Conservation (phyloP, 2,329 filamentous ascomycete species). For the Coleophoma crateriformis region DNA sequence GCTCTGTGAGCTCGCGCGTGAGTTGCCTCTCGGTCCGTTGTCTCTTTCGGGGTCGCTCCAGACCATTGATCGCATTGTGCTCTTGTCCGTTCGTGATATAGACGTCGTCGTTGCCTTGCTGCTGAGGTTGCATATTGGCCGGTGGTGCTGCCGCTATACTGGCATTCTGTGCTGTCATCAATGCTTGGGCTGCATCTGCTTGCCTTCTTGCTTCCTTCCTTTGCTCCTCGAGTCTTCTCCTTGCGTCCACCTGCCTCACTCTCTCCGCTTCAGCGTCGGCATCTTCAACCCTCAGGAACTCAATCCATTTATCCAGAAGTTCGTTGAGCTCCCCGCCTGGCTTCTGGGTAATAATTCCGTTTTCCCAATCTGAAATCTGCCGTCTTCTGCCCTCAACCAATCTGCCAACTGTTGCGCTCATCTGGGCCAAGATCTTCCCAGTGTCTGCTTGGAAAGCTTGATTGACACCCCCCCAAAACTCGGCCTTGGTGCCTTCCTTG, state of each 20-base stretch:
- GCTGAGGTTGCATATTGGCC: conserved; percentile 3
- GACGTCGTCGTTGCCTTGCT: conserved; percentile 8
- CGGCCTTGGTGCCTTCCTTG: conserved; percentile 26
- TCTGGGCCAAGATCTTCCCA: conserved; percentile 25
- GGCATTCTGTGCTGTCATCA: conserved; percentile 12
- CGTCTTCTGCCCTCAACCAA: conserved; percentile 23
- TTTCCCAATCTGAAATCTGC: conserved; percentile 26
- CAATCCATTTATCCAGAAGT: conserved; percentile 24
- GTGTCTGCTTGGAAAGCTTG: conserved; percentile 23
- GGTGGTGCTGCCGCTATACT: conserved; percentile 9
- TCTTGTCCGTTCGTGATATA: conserved; percentile 1
- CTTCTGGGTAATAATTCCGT: conserved; percentile 23
- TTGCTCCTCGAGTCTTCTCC: conserved; percentile 23
- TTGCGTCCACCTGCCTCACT: conserved; percentile 25
- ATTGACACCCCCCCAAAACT: conserved; percentile 26
- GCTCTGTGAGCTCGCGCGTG: conserved; percentile 17
- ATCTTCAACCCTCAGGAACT: conserved; percentile 26
- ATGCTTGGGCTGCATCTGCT: conserved; percentile 22
- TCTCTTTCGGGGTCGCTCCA: conserved; percentile 19
- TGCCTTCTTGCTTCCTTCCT: conserved; percentile 24
- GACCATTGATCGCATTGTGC: conserved; percentile 20
- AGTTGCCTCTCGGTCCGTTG: conserved; percentile 20
- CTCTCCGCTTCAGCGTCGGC: conserved; percentile 24
- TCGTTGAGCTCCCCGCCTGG: conserved; percentile 25
- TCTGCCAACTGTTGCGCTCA: conserved; percentile 26